Conservation (phyloP, 1,284 basidiomycete species). For the Phenoliferia sp. region DNA sequence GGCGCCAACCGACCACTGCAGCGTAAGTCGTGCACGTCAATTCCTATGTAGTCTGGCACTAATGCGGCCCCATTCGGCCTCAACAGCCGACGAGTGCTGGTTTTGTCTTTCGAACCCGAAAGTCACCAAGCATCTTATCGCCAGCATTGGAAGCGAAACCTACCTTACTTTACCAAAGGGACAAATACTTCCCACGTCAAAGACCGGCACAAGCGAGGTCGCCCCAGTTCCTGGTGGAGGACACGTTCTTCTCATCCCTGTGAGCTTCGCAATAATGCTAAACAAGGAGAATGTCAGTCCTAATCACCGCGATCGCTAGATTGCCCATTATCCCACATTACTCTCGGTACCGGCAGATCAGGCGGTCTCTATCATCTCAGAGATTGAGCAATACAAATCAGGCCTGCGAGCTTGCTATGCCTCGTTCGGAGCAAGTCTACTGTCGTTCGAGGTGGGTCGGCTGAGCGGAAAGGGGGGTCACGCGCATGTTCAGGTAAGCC, state of each 20-base stretch:
- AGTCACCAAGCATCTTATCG: slow-evolving; percentile 86
- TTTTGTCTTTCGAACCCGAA: slow-evolving; percentile 91
- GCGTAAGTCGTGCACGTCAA: slow-evolving; percentile 51
- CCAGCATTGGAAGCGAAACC: slow-evolving; percentile 83
- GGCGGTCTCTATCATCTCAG: slow-evolving; percentile 65
- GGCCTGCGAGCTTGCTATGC: slow-evolving; percentile 68
- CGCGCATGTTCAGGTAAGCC: slow-evolving; percentile 61
- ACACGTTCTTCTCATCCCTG: slow-evolving; percentile 61
- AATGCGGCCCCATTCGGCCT: too few relatives aligned
- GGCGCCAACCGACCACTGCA: slow-evolving; percentile 61
- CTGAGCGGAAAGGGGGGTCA: slow-evolving; percentile 73
- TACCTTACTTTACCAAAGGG: slow-evolving; percentile 92
- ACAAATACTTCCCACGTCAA: slow-evolving; percentile 73
- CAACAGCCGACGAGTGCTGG: slow-evolving; percentile 83
- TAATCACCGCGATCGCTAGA: slow-evolving; percentile 24
- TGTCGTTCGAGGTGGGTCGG: slow-evolving; percentile 84
- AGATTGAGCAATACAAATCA: slow-evolving; percentile 76
- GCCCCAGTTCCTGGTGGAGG: slow-evolving; percentile 78
- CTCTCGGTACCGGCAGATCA: slow-evolving; percentile 68
- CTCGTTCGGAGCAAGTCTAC: slow-evolving; percentile 60
- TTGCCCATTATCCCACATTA: slow-evolving; percentile 57
- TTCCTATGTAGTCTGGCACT: too few relatives aligned
- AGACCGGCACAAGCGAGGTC: slow-evolving; percentile 39
- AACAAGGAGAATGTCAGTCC: neutral
- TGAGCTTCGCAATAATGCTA: too few relatives aligned